These are phyloP conservation scores for Barnettozyma sp. DNA, from an alignment of 805 yeast species.

Conservation along the genomic window DNA sequence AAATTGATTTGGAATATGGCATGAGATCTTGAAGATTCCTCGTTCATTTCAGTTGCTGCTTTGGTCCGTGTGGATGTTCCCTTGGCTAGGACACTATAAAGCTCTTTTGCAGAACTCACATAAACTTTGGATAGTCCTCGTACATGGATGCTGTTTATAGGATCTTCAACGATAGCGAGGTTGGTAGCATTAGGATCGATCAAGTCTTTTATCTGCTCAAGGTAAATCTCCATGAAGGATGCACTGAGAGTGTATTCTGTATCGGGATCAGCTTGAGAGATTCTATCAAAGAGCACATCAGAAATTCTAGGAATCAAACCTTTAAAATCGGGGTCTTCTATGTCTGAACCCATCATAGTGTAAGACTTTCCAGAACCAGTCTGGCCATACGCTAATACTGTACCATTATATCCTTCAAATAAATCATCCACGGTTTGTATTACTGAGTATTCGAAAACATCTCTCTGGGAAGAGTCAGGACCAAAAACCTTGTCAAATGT, in stretches of 20 bases:
- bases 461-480: constrained; percentile 43
- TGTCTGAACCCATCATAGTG: constrained; percentile 64
- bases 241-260: constrained; percentile 57
- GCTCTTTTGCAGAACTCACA: constrained; percentile 52
- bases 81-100: constrained; percentile 47
- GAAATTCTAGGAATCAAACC: constrained; percentile 75
- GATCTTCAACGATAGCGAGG: constrained; percentile 55
- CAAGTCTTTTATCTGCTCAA: constrained; percentile 71
- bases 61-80: constrained; percentile 54
- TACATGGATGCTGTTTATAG: constrained; percentile 59
- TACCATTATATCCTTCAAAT: constrained; percentile 69
- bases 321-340: constrained; percentile 13
- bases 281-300: constrained; percentile 53
- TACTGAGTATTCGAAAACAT: constrained; percentile 53
- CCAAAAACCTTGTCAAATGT: constrained; percentile 63
- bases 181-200: constrained; percentile 27
- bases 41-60: constrained; percentile 62
- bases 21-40: constrained; percentile 72
- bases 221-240: constrained; percentile 73
- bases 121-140: constrained; percentile 59
- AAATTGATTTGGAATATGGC: constrained; percentile 67
- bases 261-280: constrained; percentile 38
- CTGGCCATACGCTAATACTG: constrained; percentile 75
- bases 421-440: constrained; percentile 61
- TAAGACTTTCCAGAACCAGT: constrained; percentile 80